Evolutionary conservation across 257 asterid genomes (phyloP).

Genomic region (Echites panduratus): DNA sequence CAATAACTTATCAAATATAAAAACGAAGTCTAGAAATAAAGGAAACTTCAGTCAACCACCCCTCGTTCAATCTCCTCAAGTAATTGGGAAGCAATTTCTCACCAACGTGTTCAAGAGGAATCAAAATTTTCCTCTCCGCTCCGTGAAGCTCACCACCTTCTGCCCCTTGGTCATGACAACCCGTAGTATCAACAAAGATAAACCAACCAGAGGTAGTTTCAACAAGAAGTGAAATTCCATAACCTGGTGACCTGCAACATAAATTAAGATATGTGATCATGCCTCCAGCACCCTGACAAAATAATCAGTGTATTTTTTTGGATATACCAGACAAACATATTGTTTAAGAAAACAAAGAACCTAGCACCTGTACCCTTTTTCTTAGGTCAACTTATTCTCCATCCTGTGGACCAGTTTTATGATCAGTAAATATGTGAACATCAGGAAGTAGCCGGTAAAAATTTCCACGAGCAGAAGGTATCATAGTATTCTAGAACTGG

Average conservation of each 20-base stretch:
- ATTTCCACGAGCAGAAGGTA: slow-evolving; percentile 85
- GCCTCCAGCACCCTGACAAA: background rate
- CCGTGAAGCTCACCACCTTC: slow-evolving; percentile 47
- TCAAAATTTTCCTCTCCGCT: slow-evolving; percentile 43
- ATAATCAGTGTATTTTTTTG: background rate
- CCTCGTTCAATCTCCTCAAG: slow-evolving; percentile 82
- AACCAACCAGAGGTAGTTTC: slow-evolving; percentile 84
- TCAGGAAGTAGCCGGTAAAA: slow-evolving; percentile 70
- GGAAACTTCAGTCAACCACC: slow-evolving; percentile 92
- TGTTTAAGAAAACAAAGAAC: background rate
- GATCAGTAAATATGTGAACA: slow-evolving; percentile 81
- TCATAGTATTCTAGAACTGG: slow-evolving; percentile 73
- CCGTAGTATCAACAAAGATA: slow-evolving; percentile 67
- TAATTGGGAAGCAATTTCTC: slow-evolving; percentile 54
- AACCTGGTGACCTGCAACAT: slow-evolving; percentile 74
- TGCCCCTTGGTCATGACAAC: slow-evolving; percentile 40
- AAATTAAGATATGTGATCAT: background rate
- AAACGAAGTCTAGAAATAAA: no score
- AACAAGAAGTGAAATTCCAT: slow-evolving; percentile 77
- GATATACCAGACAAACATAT: background rate
- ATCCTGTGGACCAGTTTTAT: slow-evolving; percentile 64
- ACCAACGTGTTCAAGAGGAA: slow-evolving; percentile 65
- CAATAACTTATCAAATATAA: no score
- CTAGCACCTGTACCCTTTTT: background rate
- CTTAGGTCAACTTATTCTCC: slow-evolving; percentile 53